Percentiles rank a stretch among this genome's conserved stretches.
Evolutionary conservation across 495 filamentous ascomycete species (phyloP).

Genomic region (Penicillium simplicissimum): DNA sequence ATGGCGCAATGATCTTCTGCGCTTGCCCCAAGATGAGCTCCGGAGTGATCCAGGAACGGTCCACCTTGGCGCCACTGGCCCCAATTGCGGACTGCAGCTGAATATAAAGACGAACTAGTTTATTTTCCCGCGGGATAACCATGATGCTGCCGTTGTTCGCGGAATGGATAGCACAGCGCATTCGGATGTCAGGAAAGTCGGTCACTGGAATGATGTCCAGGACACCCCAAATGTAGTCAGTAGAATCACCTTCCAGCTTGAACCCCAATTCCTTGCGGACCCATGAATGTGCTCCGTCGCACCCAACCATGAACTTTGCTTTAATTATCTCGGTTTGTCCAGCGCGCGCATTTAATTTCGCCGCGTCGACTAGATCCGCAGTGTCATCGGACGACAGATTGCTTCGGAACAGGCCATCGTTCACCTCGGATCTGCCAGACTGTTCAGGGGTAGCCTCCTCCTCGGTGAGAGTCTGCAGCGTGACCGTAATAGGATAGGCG

Average conservation of each 20-base stretch:
- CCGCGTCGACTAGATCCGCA: constrained; percentile 49
- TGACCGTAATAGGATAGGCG: constrained; percentile 55
- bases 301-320: constrained; percentile 65
- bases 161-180: constrained; percentile 61
- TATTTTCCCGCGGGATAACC: constrained; percentile 67
- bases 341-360: constrained; percentile 25
- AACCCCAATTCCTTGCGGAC: constrained; percentile 54
- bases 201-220: constrained; percentile 64
- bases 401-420: constrained; percentile 58
- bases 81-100: constrained; percentile 53
- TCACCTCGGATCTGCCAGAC: constrained; percentile 13
- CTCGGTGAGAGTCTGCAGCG: constrained; percentile 44
- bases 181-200: constrained; percentile 66
- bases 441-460: constrained; percentile 39
- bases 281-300: constrained; percentile 65
- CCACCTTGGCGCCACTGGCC: constrained; percentile 27
- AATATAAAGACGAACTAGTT: constrained; percentile 65
- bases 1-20: constrained; percentile 59
- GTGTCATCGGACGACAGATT: constrained; percentile 57
- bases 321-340: constrained; percentile 40
- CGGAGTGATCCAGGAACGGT: constrained; percentile 57
- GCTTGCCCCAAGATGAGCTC: constrained; percentile 59
- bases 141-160: constrained; percentile 60
- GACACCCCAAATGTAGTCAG: constrained; percentile 64
- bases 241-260: constrained; percentile 56